phyloP scores from a whole-genome alignment of 2,329 filamentous ascomycete genomes.

The Fusarium nygamai region DNA sequence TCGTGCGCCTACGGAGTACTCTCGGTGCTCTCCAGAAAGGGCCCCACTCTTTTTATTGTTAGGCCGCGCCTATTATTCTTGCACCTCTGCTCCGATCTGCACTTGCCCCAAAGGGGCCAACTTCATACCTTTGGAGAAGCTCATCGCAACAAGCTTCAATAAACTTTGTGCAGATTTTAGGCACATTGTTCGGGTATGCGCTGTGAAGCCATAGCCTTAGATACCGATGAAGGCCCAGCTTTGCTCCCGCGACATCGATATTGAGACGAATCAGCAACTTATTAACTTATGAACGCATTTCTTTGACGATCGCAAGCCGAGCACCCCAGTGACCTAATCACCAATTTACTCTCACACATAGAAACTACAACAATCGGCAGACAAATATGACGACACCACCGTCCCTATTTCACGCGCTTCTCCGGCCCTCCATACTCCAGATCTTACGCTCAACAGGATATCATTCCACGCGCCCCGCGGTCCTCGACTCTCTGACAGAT shows the following conservation, averaged over 20 bases:
- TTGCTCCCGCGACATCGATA: conserved; percentile 40
- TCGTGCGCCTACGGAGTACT: neutral
- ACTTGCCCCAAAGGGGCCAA: conserved; percentile 19
- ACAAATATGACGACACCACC: conserved; percentile 57
- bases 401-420: conserved; percentile 74
- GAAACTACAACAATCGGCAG: neutral
- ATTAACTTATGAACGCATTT: neutral
- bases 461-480: conserved; percentile 81
- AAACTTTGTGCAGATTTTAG: neutral
- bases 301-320: conserved; percentile 1
- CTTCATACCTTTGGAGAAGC: conserved; percentile 4
- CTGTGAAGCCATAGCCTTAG: conserved; percentile 33
- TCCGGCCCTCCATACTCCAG: conserved; percentile 88
- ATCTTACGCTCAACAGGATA: conserved; percentile 93
- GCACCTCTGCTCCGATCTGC: conserved; percentile 27
- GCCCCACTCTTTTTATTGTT: conserved; percentile 26
- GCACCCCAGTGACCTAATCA: neutral
- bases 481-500: conserved; percentile 89
- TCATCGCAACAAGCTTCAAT: conserved; percentile 10
- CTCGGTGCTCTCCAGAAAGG: neutral
- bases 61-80: conserved; percentile 10
- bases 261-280: conserved; percentile 34
- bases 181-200: conserved; percentile 44
- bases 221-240: conserved; percentile 46
- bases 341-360: neutral